phyloP scores from a whole-genome alignment of 176 grass and related monocot species.

The Ampelocalamus luodianensis region DNA sequence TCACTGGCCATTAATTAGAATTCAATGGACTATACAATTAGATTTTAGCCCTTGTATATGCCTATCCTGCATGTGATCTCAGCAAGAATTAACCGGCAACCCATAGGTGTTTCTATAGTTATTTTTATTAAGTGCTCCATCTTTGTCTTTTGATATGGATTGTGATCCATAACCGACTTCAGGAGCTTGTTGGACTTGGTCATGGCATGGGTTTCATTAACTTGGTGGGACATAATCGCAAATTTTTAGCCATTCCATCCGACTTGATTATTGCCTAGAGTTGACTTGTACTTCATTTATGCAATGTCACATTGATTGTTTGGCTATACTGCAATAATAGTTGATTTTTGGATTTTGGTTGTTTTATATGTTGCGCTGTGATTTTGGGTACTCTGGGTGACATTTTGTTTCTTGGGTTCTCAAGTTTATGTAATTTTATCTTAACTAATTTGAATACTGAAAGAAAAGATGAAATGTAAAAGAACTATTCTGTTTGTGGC shows the following conservation, averaged over 20 bases:
- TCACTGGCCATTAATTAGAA: too few species aligned
- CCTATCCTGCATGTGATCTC: too few species aligned
- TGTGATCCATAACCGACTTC: neutral
- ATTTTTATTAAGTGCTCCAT: neutral
- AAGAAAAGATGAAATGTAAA: too few species aligned
- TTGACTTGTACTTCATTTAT: constrained; percentile 9
- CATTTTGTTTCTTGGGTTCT: too few species aligned
- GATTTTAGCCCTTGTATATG: too few species aligned
- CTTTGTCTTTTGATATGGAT: neutral
- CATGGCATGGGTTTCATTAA: constrained; percentile 4
- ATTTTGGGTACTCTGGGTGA: too few species aligned
- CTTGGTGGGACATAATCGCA: neutral
- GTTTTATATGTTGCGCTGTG: too few species aligned
- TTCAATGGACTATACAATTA: too few species aligned
- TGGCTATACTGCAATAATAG: neutral
- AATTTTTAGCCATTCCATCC: neutral
- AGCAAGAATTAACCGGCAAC: neutral
- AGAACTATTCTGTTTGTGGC: too few species aligned
- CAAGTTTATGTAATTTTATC: too few species aligned
- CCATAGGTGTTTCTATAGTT: neutral
- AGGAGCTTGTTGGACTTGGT: neutral
- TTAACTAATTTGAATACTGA: too few species aligned
- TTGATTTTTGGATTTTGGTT: neutral
- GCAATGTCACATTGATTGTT: neutral
- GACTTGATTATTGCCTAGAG: neutral